Conservation (phyloP, 805 yeast species). For the Metschnikowia gelsemii region DNA sequence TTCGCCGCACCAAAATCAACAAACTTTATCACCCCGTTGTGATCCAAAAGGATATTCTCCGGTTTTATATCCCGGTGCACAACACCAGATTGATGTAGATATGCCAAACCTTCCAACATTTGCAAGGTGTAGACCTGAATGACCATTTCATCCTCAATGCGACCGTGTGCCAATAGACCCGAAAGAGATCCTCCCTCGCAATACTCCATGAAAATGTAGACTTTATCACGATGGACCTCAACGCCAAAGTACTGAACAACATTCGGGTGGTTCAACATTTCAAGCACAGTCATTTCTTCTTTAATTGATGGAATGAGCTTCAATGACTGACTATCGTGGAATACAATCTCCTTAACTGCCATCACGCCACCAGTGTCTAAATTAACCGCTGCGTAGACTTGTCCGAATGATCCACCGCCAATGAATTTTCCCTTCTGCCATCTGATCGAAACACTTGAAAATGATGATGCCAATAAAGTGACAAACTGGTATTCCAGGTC, state of each 20-base stretch:
- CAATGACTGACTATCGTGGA: conserved; percentile 84
- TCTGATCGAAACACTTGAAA: conserved; percentile 85
- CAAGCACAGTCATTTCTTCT: conserved; percentile 95
- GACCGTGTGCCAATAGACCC: conserved; percentile 79
- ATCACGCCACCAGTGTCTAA: conserved; percentile 92
- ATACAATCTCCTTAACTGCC: conserved; percentile 94
- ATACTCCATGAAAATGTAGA: conserved; percentile 94
- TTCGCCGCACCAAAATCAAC: conserved; percentile 98
- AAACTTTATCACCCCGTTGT: conserved; percentile 88
- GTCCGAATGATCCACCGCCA: conserved; percentile 96
- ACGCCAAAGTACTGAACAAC: conserved; percentile 96
- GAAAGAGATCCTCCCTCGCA: conserved; percentile 96
- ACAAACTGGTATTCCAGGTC: conserved; percentile 86
- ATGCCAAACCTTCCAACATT: conserved; percentile 92
- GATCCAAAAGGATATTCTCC: conserved; percentile 86
- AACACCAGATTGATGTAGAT: conserved; percentile 89
- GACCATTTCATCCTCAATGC: conserved; percentile 93
- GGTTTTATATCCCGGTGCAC: conserved; percentile 98
- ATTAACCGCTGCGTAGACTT: conserved; percentile 88
- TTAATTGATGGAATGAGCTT: conserved; percentile 82
- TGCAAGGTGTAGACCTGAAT: conserved; percentile 88
- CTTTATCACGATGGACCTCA: conserved; percentile 94
- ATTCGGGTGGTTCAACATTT: conserved; percentile 93
- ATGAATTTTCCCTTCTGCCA: conserved; percentile 96
- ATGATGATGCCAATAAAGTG: conserved; percentile 81